Conservation (phyloP, 495 filamentous ascomycete species). For the Daldinia caldariorum region DNA sequence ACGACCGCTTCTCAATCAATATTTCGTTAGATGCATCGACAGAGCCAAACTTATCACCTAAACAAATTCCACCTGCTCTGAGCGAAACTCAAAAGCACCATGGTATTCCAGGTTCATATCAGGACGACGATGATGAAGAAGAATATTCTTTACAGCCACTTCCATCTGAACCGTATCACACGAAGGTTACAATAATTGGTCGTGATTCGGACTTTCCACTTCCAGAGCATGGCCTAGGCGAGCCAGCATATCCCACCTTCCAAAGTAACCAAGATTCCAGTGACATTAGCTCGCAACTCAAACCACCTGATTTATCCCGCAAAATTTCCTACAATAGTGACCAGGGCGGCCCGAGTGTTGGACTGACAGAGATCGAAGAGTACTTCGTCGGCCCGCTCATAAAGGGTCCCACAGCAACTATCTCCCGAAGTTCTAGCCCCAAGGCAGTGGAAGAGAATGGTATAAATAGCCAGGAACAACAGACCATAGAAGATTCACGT, state of each 20-base stretch:
- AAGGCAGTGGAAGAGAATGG: slow-evolving; percentile 23
- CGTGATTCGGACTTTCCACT: slow-evolving; percentile 53
- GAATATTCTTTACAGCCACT: slow-evolving; percentile 55
- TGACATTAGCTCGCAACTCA: slow-evolving; percentile 18
- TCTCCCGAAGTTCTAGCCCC: slow-evolving; percentile 27
- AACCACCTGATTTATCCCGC: slow-evolving; percentile 13
- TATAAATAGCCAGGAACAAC: slow-evolving; percentile 19
- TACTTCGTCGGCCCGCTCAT: slow-evolving; percentile 45
- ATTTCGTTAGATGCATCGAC: slow-evolving; percentile 53
- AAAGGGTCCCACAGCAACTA: slow-evolving; percentile 27
- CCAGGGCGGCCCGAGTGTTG: slow-evolving; percentile 36
- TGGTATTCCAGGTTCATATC: slow-evolving; percentile 30
- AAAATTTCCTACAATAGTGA: slow-evolving; percentile 32
- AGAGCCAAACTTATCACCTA: slow-evolving; percentile 15
- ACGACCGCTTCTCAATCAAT: slow-evolving; percentile 54
- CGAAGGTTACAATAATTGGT: slow-evolving; percentile 58
- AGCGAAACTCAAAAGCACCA: slow-evolving; percentile 39
- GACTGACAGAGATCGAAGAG: slow-evolving; percentile 45
- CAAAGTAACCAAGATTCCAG: slow-evolving; percentile 18
- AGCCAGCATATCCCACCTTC: slow-evolving; percentile 3
- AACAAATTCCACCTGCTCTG: slow-evolving; percentile 16
- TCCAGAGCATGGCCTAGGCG: slow-evolving; percentile 43
- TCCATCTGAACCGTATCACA: slow-evolving; percentile 49
- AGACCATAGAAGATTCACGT: slow-evolving; percentile 35
- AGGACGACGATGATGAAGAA: slow-evolving; percentile 43